These are phyloP conservation scores for Saccharomycopsis malanga DNA, from an alignment of 805 yeast genomes.

Conservation along the genomic window DNA sequence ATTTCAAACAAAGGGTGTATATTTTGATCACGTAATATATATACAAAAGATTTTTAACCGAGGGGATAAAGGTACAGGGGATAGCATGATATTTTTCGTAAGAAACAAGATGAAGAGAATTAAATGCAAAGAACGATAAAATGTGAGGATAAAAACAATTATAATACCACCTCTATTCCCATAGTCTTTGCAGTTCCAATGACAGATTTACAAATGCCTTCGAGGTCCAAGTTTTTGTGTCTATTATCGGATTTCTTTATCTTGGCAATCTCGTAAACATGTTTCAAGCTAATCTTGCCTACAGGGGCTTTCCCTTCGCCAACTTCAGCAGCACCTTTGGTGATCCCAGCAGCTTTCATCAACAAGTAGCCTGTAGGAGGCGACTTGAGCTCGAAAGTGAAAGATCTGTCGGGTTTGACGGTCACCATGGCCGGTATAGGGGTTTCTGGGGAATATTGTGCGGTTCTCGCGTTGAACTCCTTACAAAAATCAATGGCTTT, in stretches of 20 bases:
- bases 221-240: slow-evolving; percentile 62
- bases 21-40: too few species aligned
- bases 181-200: slow-evolving; percentile 84
- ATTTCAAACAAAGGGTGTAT: too few species aligned
- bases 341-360: slow-evolving; percentile 70
- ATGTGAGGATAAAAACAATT: too few species aligned
- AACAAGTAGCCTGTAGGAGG: slow-evolving; percentile 90
- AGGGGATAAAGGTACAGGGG: too few species aligned
- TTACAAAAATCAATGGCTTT: slow-evolving; percentile 98
- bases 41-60: too few species aligned
- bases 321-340: slow-evolving; percentile 69
- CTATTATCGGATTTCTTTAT: slow-evolving; percentile 82
- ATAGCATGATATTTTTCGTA: too few species aligned
- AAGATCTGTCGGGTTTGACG: slow-evolving; percentile 88
- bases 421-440: slow-evolving; percentile 85
- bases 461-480: slow-evolving; percentile 96
- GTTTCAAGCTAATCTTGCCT: slow-evolving; percentile 74
- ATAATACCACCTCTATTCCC: slow-evolving; percentile 78
- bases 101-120: too few species aligned
- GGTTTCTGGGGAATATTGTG: slow-evolving; percentile 73
- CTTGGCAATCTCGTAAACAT: slow-evolving; percentile 90
- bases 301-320: slow-evolving; percentile 46
- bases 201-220: slow-evolving; percentile 73
- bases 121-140: too few species aligned
- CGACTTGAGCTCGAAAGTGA: slow-evolving; percentile 76